These are phyloP conservation scores for Ceratocystiopsis sp. DNA, from an alignment of 2,329 filamentous ascomycete species.

Conservation along the genomic window DNA sequence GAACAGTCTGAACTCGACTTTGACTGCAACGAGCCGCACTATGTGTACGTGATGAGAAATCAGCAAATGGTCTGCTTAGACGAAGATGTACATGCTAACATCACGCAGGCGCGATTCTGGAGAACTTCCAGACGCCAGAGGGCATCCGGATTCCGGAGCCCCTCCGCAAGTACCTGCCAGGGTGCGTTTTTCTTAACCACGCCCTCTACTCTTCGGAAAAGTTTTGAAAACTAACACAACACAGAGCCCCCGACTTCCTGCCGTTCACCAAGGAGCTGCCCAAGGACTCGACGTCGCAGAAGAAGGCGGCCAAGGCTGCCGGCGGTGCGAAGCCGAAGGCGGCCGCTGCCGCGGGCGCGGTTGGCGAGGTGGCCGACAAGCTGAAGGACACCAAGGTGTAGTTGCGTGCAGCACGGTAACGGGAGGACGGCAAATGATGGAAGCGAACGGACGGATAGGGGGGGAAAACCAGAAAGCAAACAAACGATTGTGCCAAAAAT, in stretches of 20 bases:
- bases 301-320: slow-evolving; percentile 11
- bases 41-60: slow-evolving; percentile 6
- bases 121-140: slow-evolving; percentile 91
- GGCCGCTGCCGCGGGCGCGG: slow-evolving; percentile 8
- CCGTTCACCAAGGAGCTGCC: slow-evolving; percentile 74
- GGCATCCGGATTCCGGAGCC: slow-evolving; percentile 68
- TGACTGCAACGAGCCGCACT: slow-evolving; percentile 31
- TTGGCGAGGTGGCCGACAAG: slow-evolving; percentile 13
- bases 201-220: too few species aligned
- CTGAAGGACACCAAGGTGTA: slow-evolving; percentile 14
- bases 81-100: slow-evolving; percentile 1
- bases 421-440: too few species aligned
- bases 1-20: slow-evolving; percentile 45
- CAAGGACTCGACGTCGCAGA: slow-evolving; percentile 35
- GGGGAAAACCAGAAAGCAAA: too few species aligned
- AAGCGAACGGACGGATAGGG: too few species aligned
- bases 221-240: neutral
- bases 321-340: slow-evolving; percentile 10
- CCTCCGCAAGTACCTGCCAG: slow-evolving; percentile 78
- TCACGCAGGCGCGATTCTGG: slow-evolving; percentile 39
- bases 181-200: slow-evolving; percentile 16
- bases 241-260: slow-evolving; percentile 60
- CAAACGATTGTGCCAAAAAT: too few species aligned
- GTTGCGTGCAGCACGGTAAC: neutral
- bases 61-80: neutral